phyloP scores from a whole-genome alignment of 805 yeast species.

The Yarrowia porcina region DNA sequence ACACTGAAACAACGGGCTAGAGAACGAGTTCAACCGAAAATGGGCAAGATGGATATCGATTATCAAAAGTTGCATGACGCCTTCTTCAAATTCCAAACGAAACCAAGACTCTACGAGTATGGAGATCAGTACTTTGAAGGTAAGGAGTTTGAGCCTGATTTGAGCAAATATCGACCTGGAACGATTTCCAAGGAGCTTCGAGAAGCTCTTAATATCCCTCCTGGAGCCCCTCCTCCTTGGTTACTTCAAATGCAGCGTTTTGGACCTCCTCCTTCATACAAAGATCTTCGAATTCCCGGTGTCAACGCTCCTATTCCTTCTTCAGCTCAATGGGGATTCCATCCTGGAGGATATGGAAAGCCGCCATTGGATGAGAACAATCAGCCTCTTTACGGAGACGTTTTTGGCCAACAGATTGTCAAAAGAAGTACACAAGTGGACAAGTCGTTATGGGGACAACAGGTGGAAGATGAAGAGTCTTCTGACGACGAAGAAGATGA shows the following conservation, averaged over 20 bases:
- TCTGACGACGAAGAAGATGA: constrained; percentile 39
- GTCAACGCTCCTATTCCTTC: constrained; percentile 44
- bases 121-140: constrained; percentile 86
- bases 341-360: constrained; percentile 43
- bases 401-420: constrained; percentile 32
- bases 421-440: not conserved
- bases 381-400: constrained; percentile 40
- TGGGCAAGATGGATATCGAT: constrained; percentile 83
- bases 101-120: constrained; percentile 63
- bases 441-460: constrained; percentile 31
- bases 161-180: constrained; percentile 60
- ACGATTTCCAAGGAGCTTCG: constrained; percentile 57
- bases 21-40: constrained; percentile 82
- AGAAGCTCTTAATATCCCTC: constrained; percentile 64
- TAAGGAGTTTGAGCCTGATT: constrained; percentile 51
- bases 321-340: constrained; percentile 43
- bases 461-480: constrained; percentile 39
- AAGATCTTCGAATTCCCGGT: constrained; percentile 57
- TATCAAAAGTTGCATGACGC: constrained; percentile 79
- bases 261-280: constrained; percentile 86
- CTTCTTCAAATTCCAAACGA: constrained; percentile 74
- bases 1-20: constrained; percentile 70
- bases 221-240: constrained; percentile 75
- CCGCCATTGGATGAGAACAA: constrained; percentile 40
- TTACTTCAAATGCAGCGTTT: constrained; percentile 57